These are phyloP conservation scores for Cyamopsis tetragonoloba DNA, from an alignment of 306 rosid species.

Conservation along the genomic window DNA sequence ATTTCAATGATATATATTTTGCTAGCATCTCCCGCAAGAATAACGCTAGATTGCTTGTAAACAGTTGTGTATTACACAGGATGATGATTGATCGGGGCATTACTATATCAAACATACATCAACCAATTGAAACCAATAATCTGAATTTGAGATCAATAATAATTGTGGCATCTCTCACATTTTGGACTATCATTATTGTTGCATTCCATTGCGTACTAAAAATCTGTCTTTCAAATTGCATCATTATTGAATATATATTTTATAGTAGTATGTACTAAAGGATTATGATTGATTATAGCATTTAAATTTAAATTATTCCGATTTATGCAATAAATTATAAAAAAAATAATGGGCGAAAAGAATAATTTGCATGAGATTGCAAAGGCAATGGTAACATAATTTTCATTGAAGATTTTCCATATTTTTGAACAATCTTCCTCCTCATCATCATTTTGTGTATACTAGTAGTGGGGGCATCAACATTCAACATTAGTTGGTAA, in stretches of 20 bases:
- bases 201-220: background rate
- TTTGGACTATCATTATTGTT: background rate
- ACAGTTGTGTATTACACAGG: background rate
- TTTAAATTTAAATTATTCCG: no score
- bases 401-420: slow-evolving; percentile 22
- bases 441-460: slow-evolving; percentile 21
- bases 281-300: no score
- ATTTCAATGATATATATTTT: background rate
- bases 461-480: slow-evolving; percentile 21
- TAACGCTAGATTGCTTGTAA: background rate
- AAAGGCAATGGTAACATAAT: slow-evolving; percentile 1
- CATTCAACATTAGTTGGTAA: slow-evolving; percentile 17
- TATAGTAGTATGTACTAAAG: no score
- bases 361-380: background rate
- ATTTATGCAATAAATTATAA: no score
- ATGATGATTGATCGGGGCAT: background rate
- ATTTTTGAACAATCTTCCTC: slow-evolving; percentile 17
- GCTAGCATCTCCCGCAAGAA: slow-evolving; percentile 4
- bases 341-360: background rate
- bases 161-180: background rate
- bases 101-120: background rate
- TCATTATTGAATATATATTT: no score
- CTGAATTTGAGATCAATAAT: background rate
- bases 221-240: background rate
- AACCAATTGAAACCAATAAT: background rate